Conservation (phyloP, 164 flowering plant species). For the Stephania cephalantha region DNA sequence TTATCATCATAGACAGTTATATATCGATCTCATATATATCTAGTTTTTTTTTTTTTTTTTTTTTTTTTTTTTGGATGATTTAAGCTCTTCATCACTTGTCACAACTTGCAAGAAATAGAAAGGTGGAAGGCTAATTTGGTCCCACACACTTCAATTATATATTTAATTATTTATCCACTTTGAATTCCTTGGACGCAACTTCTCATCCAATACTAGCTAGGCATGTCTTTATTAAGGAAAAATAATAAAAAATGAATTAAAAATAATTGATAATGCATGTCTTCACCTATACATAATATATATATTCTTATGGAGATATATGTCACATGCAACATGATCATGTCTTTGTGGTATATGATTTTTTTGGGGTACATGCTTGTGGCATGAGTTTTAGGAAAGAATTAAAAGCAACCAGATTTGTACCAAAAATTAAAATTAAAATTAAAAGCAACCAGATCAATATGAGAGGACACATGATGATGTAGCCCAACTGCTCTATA, state of each 20-base stretch:
- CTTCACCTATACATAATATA: neutral
- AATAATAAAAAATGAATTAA: no score
- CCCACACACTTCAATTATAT: neutral
- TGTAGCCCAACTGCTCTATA: no score
- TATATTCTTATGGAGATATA: neutral
- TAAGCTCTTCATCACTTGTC: neutral
- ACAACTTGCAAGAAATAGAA: conserved; percentile 1
- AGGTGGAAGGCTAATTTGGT: neutral
- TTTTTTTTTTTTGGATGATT: neutral
- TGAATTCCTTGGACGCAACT: neutral
- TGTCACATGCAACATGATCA: neutral
- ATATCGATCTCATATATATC: no score
- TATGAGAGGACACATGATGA: neutral
- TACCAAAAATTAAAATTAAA: no score
- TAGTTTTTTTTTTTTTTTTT: no score
- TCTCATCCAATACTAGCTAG: neutral
- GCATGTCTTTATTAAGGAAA: neutral
- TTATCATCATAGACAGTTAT: neutral
- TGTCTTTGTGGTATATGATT: neutral
- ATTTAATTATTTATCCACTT: neutral
- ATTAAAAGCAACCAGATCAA: no score
- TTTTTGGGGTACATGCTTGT: no score
- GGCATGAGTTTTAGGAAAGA: neutral
- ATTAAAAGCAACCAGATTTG: neutral
- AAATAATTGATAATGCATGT: neutral